Percentiles rank a stretch among this genome's conserved stretches.
Conservation (phyloP, 345 rosid genomes). For the Populus davidiana region DNA sequence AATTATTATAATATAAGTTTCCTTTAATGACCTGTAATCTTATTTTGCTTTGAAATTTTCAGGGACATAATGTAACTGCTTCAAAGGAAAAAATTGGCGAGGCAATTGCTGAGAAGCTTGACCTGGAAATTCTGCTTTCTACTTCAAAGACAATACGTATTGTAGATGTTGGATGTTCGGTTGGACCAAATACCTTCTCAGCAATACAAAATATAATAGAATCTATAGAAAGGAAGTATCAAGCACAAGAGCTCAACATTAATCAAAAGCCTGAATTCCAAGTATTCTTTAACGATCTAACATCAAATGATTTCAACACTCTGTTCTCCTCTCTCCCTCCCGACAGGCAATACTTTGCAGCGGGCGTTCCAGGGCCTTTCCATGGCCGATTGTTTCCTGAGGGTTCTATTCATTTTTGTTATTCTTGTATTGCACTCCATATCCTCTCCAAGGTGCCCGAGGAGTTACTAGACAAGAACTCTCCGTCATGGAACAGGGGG, state of each 20-base stretch:
- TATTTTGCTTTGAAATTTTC: slow-evolving; percentile 7
- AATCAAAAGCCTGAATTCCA: slow-evolving; percentile 38
- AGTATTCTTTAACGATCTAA: slow-evolving; percentile 48
- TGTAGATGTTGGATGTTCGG: slow-evolving; percentile 73
- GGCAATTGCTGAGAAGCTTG: slow-evolving; percentile 43
- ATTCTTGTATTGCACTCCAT: slow-evolving; percentile 3
- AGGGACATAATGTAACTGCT: slow-evolving; percentile 39
- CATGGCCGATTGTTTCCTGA: slow-evolving; percentile 3
- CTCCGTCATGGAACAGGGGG: slow-evolving; percentile 41
- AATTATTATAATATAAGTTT: too few relatives aligned
- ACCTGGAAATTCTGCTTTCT: slow-evolving; percentile 32
- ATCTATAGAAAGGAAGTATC: slow-evolving; percentile 26
- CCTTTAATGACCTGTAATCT: too few relatives aligned
- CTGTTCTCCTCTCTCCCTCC: slow-evolving; percentile 40
- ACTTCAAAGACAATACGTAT: slow-evolving; percentile 32
- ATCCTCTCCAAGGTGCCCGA: slow-evolving; percentile 8
- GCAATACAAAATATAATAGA: slow-evolving; percentile 41
- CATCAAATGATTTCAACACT: slow-evolving; percentile 54
- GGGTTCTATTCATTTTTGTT: slow-evolving; percentile 1
- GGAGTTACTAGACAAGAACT: slow-evolving; percentile 8
- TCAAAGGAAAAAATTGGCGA: slow-evolving; percentile 40
- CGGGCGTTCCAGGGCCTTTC: slow-evolving; percentile 10
- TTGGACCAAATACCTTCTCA: slow-evolving; percentile 55
- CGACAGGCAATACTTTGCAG: neutral
- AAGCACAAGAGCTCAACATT: slow-evolving; percentile 11